Conservation (phyloP, 805 yeast species). For the Pichia scutulata region DNA sequence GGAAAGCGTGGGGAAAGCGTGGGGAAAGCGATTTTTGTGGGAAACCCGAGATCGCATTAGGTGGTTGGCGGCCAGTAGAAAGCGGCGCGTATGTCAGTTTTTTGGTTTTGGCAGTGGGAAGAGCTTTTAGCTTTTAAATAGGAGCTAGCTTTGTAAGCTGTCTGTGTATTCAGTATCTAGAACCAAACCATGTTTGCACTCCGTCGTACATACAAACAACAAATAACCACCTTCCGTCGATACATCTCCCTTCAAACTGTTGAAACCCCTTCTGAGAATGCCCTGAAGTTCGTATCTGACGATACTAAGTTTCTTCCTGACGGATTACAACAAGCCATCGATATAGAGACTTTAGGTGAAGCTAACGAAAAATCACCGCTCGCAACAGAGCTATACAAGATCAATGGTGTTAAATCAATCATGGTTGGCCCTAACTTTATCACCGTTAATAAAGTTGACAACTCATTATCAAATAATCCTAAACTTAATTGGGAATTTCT, state of each 20-base stretch:
- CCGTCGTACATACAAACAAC: background rate
- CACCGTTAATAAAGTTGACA: slow-evolving; percentile 53
- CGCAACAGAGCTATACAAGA: slow-evolving; percentile 50
- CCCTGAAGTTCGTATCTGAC: slow-evolving; percentile 54
- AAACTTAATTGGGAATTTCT: slow-evolving; percentile 27
- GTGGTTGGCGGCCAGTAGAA: background rate
- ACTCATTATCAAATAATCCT: slow-evolving; percentile 25
- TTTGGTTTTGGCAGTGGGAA: background rate
- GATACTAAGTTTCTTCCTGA: slow-evolving; percentile 41
- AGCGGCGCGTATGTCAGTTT: background rate
- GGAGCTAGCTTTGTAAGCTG: too few species aligned
- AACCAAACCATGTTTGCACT: background rate
- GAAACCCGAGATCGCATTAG: background rate
- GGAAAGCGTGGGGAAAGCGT: background rate
- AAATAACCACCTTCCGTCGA: background rate
- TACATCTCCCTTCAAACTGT: slow-evolving; percentile 32
- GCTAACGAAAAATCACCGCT: slow-evolving; percentile 55
- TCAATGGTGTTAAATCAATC: slow-evolving; percentile 59
- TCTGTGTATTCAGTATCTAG: too few species aligned
- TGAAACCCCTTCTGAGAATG: slow-evolving; percentile 70
- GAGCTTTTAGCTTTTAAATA: too few species aligned
- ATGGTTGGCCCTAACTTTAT: slow-evolving; percentile 71
- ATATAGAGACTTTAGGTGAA: slow-evolving; percentile 45
- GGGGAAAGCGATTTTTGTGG: too few species aligned
- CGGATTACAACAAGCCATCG: slow-evolving; percentile 36